Conservation (phyloP, 1,284 basidiomycete genomes). For the Cutaneotrichosporon cyanovorans region DNA sequence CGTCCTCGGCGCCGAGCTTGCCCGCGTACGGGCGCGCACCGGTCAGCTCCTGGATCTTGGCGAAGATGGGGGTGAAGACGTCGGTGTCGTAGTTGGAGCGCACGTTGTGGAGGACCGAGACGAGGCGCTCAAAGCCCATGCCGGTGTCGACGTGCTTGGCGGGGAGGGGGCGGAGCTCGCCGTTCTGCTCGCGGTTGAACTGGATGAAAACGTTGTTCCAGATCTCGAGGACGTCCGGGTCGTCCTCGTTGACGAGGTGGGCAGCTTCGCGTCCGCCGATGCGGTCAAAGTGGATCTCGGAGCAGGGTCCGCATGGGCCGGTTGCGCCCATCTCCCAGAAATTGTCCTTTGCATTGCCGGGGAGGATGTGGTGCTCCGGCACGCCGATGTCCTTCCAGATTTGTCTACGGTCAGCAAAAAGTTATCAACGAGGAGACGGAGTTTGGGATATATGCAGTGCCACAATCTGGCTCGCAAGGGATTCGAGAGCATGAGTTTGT, state of each 20-base stretch:
- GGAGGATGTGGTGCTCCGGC: constrained; percentile 79
- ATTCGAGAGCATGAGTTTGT: too few species aligned
- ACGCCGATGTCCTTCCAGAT: constrained; percentile 84
- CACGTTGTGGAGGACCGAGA: constrained; percentile 85
- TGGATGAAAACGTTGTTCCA: constrained; percentile 99
- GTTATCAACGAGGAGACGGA: constrained; percentile 8
- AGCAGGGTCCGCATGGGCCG: constrained; percentile 95
- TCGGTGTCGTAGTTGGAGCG: constrained; percentile 98
- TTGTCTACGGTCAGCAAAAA: constrained; percentile 47
- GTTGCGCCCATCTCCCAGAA: constrained; percentile 99
- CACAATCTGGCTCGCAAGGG: too few species aligned
- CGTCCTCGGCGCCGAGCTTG: constrained; percentile 86
- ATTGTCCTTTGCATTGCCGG: constrained; percentile 94
- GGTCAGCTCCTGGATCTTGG: constrained; percentile 79
- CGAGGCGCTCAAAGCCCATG: constrained; percentile 97
- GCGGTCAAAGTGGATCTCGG: constrained; percentile 94
- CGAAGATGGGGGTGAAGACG: constrained; percentile 84
- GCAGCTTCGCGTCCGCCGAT: constrained; percentile 85
- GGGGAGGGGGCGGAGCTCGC: constrained; percentile 71
- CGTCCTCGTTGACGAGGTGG: constrained; percentile 87
- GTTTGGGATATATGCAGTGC: too few species aligned
- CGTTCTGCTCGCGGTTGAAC: constrained; percentile 90
- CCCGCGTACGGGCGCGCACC: constrained; percentile 81
- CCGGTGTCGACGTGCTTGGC: constrained; percentile 96
- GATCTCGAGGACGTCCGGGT: constrained; percentile 94